Conservation (phyloP, 2,329 filamentous ascomycete species). For the Plectosphaerella sp. region DNA sequence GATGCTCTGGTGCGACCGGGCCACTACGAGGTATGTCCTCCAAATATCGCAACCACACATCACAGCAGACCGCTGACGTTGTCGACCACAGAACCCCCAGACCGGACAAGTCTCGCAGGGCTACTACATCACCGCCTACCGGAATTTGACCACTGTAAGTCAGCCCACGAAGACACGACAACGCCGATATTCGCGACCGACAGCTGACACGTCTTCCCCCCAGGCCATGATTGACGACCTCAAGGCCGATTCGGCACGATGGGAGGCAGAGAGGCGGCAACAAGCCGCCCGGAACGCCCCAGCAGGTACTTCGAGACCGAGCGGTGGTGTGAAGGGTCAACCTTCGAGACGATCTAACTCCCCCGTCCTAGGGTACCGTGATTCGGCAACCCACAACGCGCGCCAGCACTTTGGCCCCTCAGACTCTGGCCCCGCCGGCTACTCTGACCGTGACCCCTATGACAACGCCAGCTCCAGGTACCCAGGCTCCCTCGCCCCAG, state of each 20-base stretch:
- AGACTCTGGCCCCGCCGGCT: conserved; percentile 19
- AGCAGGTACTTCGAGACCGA: conserved; percentile 55
- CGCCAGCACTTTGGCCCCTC: conserved; percentile 43
- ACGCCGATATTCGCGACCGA: not conserved
- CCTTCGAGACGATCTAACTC: conserved; percentile 55
- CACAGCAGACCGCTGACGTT: conserved; percentile 3
- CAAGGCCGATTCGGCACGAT: conserved; percentile 57
- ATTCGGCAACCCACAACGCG: conserved; percentile 43
- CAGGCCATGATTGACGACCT: conserved; percentile 61
- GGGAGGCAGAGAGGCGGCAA: conserved; percentile 56
- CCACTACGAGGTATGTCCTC: conserved; percentile 61
- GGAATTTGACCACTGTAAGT: conserved; percentile 72
- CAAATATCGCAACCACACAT: not conserved
- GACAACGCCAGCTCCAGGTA: conserved; percentile 40
- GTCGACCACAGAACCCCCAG: conserved; percentile 41
- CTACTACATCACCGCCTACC: conserved; percentile 75
- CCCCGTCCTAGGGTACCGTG: conserved; percentile 52
- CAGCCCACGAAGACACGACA: not conserved
- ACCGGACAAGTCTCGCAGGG: conserved; percentile 60
- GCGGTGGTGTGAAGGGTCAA: conserved; percentile 38
- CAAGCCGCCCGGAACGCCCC: conserved; percentile 47
- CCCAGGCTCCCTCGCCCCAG: conserved; percentile 43
- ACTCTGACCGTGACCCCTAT: conserved; percentile 32
- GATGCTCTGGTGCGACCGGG: conserved; percentile 75
- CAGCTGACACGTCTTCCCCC: conserved; percentile 12